Evolutionary conservation across 495 filamentous ascomycete genomes (phyloP).

Genomic region (Talaromyces stipitatus): DNA sequence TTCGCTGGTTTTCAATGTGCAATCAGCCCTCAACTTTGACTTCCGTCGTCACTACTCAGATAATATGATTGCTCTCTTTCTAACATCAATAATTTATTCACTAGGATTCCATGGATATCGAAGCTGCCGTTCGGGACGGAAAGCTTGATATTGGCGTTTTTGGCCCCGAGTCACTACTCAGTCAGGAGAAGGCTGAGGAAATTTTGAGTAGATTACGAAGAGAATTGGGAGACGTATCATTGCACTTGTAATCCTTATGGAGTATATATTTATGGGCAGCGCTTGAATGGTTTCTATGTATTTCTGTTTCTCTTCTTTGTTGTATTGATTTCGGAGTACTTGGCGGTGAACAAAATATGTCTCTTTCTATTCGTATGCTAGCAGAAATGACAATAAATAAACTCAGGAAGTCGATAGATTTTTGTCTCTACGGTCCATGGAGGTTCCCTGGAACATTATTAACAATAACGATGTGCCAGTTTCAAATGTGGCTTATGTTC

Average conservation of each 20-base stretch:
- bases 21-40: background rate
- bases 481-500: background rate
- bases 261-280: too few species aligned
- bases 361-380: too few species aligned
- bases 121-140: constrained; percentile 23
- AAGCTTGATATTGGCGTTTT: constrained; percentile 28
- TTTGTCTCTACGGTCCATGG: too few species aligned
- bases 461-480: background rate
- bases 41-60: background rate
- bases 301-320: background rate
- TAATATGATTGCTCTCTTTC: background rate
- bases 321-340: background rate
- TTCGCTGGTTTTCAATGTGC: background rate
- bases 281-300: too few species aligned
- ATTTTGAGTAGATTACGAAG: constrained; percentile 15
- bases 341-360: background rate
- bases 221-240: background rate
- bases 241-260: background rate
- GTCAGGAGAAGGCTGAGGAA: constrained; percentile 10
- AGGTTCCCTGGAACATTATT: background rate
- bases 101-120: constrained; percentile 29
- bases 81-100: background rate
- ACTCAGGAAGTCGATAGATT: too few species aligned
- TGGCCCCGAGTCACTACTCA: constrained; percentile 16
- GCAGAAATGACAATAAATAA: too few species aligned